Percentiles rank a stretch among this genome's conserved stretches.
Conservation (phyloP, 768 basidiomycete species). For the Amanita inopinata region DNA sequence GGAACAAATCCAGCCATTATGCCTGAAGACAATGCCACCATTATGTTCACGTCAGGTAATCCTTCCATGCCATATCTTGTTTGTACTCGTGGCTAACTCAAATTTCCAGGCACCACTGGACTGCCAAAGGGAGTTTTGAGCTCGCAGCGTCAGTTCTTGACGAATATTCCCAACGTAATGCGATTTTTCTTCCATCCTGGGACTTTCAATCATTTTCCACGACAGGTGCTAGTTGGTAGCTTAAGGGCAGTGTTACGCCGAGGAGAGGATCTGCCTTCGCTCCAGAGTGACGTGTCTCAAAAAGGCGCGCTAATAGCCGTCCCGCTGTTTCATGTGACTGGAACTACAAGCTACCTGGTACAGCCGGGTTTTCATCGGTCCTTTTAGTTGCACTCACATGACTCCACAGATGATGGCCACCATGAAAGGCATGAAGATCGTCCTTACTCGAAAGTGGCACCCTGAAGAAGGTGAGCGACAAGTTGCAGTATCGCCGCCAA, state of each 20-base stretch:
- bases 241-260: conserved; percentile 27
- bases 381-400: not conserved
- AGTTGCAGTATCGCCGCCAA: not conserved
- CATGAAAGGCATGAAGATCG: conserved; percentile 32
- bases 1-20: conserved; percentile 22
- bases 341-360: conserved; percentile 21
- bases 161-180: conserved; percentile 36
- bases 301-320: conserved; percentile 38
- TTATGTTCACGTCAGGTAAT: conserved; percentile 46
- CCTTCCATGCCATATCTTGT: conserved; percentile 8
- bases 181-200: conserved; percentile 4
- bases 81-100: conserved; percentile 1
- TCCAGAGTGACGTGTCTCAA: conserved; percentile 25
- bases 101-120: conserved; percentile 16
- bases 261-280: conserved; percentile 25
- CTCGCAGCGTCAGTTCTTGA: conserved; percentile 39
- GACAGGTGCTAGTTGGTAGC: conserved; percentile 24
- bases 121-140: conserved; percentile 39
- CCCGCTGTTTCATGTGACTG: conserved; percentile 54
- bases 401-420: conserved; percentile 31
- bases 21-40: conserved; percentile 40
- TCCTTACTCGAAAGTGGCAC: conserved; percentile 43
- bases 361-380: conserved; percentile 1
- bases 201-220: not conserved
- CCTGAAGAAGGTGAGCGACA: conserved; percentile 29